A percentile compares a stretch with the other conserved stretches of the same genome.
Evolutionary conservation across 306 rosid genomes (phyloP).

Genomic region (Sesbania bispinosa): DNA sequence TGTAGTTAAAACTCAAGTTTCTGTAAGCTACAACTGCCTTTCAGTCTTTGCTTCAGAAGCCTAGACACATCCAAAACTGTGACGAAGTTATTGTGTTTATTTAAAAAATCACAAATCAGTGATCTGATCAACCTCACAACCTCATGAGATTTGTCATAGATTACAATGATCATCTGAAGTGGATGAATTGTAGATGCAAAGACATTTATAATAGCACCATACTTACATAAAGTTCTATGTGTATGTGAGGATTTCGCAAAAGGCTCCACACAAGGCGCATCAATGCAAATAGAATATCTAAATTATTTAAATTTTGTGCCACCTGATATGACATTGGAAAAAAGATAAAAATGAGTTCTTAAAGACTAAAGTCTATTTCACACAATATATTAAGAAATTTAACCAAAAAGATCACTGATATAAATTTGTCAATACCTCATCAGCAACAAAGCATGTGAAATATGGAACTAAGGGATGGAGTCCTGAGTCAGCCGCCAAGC

Average conservation of each 20-base stretch:
- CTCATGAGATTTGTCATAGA: conserved; percentile 7
- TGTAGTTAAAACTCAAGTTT: conserved; percentile 14
- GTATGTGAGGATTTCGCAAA: conserved; percentile 76
- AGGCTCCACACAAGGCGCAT: conserved; percentile 81
- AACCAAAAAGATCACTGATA: neutral
- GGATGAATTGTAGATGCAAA: conserved; percentile 9
- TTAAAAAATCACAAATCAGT: conserved; percentile 11
- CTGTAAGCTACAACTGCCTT: neutral
- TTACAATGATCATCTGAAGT: conserved; percentile 2
- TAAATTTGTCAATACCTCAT: conserved; percentile 55
- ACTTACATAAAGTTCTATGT: conserved; percentile 89
- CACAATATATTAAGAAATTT: neutral
- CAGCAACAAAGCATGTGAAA: conserved; percentile 71
- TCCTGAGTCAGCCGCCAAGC: conserved; percentile 81
- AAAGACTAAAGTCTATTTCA: conserved; percentile 12
- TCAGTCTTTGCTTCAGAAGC: neutral
- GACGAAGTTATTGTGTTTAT: neutral
- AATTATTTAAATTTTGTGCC: conserved; percentile 52
- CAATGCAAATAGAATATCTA: conserved; percentile 54
- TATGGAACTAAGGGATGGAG: conserved; percentile 88
- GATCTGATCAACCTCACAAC: conserved; percentile 18
- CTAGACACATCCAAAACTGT: conserved; percentile 11
- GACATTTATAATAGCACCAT: conserved; percentile 10
- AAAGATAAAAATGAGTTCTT: conserved; percentile 19
- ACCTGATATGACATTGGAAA: conserved; percentile 50